Conservation (phyloP, 106 monocot genomes). For the Ottelia alismoides region DNA sequence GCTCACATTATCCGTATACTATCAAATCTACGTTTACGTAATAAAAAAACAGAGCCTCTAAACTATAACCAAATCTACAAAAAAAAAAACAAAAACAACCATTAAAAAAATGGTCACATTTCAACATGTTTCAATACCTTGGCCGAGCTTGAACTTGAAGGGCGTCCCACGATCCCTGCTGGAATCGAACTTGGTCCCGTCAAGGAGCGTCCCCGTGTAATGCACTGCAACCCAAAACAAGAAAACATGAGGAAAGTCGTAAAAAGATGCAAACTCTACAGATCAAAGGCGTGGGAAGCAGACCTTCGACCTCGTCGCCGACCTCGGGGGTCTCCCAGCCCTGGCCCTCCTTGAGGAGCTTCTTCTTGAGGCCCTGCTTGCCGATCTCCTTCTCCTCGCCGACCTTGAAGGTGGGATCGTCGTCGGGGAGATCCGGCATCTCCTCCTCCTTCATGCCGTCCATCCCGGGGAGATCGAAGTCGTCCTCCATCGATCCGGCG, state of each 20-base stretch:
- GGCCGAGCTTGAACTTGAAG: constrained; percentile 82
- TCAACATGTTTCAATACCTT: too few species aligned
- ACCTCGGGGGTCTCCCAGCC: constrained; percentile 76
- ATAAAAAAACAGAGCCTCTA: too few species aligned
- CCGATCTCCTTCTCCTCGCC: constrained; percentile 97
- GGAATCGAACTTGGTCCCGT: constrained; percentile 89
- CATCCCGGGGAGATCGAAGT: constrained; percentile 64
- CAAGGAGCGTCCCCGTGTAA: constrained; percentile 80
- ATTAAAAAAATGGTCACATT: too few species aligned
- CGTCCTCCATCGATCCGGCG: constrained; percentile 60
- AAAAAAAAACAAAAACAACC: too few species aligned
- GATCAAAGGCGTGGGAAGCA: too few species aligned
- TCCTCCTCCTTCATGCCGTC: constrained; percentile 31
- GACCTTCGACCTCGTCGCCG: constrained; percentile 92
- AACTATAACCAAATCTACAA: too few species aligned
- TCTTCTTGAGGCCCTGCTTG: constrained; percentile 79
- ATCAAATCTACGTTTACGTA: too few species aligned
- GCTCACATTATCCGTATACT: too few species aligned
- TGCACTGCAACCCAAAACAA: constrained; percentile 48
- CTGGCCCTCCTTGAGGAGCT: constrained; percentile 75
- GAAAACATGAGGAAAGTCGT: too few species aligned
- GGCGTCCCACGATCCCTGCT: constrained; percentile 71
- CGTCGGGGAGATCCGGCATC: constrained; percentile 26
- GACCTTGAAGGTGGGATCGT: constrained; percentile 32
- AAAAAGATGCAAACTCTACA: too few species aligned